These are phyloP conservation scores for Fusarium begoniae DNA, from an alignment of 2,329 filamentous ascomycete genomes.

Conservation along the genomic window DNA sequence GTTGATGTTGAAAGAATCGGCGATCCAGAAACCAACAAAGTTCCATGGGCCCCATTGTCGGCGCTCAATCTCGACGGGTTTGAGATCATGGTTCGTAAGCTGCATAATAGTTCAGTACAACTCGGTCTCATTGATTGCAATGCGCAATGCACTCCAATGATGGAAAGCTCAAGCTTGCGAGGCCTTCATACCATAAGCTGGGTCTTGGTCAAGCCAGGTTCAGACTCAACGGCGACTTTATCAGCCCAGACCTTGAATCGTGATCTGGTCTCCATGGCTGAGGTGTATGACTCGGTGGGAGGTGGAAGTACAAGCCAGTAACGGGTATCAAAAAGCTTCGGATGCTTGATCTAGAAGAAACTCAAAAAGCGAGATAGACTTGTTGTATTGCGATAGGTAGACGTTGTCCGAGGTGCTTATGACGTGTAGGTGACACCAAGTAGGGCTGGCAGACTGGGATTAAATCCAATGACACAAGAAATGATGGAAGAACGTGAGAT, in stretches of 20 bases:
- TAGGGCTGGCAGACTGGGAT: conserved; percentile 15
- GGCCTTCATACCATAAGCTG: conserved; percentile 75
- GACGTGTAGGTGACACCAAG: conserved; percentile 33
- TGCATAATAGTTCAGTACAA: conserved; percentile 43
- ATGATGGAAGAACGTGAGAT: conserved; percentile 1
- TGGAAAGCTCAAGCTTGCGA: not conserved
- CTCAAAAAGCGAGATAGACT: conserved; percentile 6
- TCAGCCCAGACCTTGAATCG: conserved; percentile 56
- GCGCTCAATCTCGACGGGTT: conserved; percentile 79
- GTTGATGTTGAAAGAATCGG: conserved; percentile 88
- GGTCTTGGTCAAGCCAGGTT: conserved; percentile 78
- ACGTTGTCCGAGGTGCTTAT: conserved; percentile 20
- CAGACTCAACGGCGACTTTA: conserved; percentile 76
- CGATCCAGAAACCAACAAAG: conserved; percentile 88
- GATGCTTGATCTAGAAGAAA: conserved; percentile 1
- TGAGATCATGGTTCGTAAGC: conserved; percentile 85
- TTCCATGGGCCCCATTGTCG: conserved; percentile 89
- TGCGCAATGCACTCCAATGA: not conserved
- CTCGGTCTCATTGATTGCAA: not conserved
- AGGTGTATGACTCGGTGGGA: not conserved
- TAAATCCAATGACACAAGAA: conserved; percentile 16
- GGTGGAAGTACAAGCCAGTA: not conserved
- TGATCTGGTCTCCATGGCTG: conserved; percentile 45
- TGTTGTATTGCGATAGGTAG: not conserved
- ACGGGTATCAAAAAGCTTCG: not conserved